Conservation (phyloP, 2,329 filamentous ascomycete species). For the Penicillium sp. region DNA sequence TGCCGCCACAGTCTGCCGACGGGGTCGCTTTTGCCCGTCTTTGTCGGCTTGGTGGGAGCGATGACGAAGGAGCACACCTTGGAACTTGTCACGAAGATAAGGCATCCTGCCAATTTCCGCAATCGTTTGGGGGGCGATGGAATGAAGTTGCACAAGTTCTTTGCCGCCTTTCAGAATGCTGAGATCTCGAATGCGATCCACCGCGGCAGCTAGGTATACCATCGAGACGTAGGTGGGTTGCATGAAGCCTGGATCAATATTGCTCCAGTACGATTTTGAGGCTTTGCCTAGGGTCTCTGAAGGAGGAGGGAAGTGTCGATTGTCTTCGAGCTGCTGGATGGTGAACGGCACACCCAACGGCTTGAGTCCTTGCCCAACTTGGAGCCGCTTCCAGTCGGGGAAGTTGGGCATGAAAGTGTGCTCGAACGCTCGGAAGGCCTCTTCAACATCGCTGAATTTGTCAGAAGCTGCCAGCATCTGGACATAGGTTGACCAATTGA, state of each 20-base stretch:
- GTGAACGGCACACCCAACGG: slow-evolving; percentile 37
- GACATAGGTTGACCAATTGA: slow-evolving; percentile 82
- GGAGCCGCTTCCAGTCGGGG: slow-evolving; percentile 69
- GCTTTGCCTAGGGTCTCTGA: slow-evolving; percentile 40
- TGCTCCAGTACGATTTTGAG: slow-evolving; percentile 43
- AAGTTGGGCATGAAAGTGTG: slow-evolving; percentile 77
- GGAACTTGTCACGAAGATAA: slow-evolving; percentile 48
- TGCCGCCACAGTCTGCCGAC: background rate
- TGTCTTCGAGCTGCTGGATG: slow-evolving; percentile 43
- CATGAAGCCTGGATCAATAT: slow-evolving; percentile 48
- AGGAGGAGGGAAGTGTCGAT: slow-evolving; percentile 23
- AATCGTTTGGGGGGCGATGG: slow-evolving; percentile 45
- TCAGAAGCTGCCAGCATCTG: slow-evolving; percentile 68
- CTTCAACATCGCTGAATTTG: slow-evolving; percentile 58
- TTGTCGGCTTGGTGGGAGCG: slow-evolving; percentile 36
- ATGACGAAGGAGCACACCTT: slow-evolving; percentile 48
- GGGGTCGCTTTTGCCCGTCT: background rate
- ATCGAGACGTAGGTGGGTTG: slow-evolving; percentile 53
- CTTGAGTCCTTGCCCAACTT: slow-evolving; percentile 41
- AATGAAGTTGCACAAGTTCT: slow-evolving; percentile 38
- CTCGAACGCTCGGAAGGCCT: slow-evolving; percentile 77
- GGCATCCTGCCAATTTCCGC: slow-evolving; percentile 47
- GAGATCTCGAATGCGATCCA: slow-evolving; percentile 45
- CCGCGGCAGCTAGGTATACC: slow-evolving; percentile 50
- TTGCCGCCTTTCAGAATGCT: slow-evolving; percentile 43